Evolutionary conservation across 768 basidiomycete species (phyloP).

Genomic region (Boletus bicolor): DNA sequence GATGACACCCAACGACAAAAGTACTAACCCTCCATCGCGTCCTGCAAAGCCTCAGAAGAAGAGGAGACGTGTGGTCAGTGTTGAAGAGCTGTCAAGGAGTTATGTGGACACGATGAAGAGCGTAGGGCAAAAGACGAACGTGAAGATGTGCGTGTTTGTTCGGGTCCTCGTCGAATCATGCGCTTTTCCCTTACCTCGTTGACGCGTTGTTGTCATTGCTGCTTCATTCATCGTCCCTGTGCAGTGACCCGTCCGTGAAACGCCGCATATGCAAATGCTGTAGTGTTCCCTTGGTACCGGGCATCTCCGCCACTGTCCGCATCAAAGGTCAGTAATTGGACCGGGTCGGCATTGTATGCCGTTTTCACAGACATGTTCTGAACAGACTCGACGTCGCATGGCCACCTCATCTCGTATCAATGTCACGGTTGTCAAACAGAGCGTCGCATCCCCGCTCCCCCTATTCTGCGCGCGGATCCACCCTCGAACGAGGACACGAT

Average conservation of each 20-base stretch:
- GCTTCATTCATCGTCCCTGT: neutral
- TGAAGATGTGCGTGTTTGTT: constrained; percentile 58
- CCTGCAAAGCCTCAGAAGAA: neutral
- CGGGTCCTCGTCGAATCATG: neutral
- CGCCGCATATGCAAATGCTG: constrained; percentile 75
- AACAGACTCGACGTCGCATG: constrained; percentile 45
- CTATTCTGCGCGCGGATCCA: constrained; percentile 26
- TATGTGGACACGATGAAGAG: constrained; percentile 65
- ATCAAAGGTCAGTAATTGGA: constrained; percentile 50
- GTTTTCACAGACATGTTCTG: constrained; percentile 16
- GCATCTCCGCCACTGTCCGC: constrained; percentile 60
- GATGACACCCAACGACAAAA: neutral
- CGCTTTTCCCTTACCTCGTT: neutral
- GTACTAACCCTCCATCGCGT: neutral
- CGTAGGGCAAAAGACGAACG: constrained; percentile 73
- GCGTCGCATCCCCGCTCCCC: constrained; percentile 70
- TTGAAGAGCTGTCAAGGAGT: constrained; percentile 56
- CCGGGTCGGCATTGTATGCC: too few species aligned
- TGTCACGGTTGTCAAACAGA: constrained; percentile 56
- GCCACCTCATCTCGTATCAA: constrained; percentile 54
- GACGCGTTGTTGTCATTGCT: neutral
- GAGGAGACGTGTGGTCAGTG: constrained; percentile 29
- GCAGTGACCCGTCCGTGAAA: constrained; percentile 81
- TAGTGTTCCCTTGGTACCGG: constrained; percentile 61
- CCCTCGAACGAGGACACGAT: neutral